Evolutionary conservation across 2,329 filamentous ascomycete genomes (phyloP).

Genomic region (Xylaria arbuscula): DNA sequence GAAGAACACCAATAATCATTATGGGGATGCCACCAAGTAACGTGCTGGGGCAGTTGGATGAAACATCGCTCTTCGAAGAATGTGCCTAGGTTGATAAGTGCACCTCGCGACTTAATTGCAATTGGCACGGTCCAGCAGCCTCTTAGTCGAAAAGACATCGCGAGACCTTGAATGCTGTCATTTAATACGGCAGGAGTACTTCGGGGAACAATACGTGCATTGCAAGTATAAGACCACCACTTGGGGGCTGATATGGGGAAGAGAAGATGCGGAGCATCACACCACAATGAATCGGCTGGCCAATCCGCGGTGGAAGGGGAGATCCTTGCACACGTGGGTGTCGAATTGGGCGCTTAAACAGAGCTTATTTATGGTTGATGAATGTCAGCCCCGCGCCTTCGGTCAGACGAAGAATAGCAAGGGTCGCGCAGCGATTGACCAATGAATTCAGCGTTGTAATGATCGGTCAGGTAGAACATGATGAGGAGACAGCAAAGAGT

Average conservation of each 20-base stretch:
- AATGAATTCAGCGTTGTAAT: conserved; percentile 39
- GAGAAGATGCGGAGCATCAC: conserved; percentile 44
- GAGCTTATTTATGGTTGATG: conserved; percentile 60
- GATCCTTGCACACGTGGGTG: conserved; percentile 54
- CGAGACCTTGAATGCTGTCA: conserved; percentile 13
- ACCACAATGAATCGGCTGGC: conserved; percentile 40
- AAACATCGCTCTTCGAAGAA: conserved; percentile 11
- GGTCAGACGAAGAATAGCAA: conserved; percentile 55
- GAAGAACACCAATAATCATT: conserved; percentile 4
- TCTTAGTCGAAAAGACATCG: background rate
- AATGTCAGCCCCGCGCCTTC: conserved; percentile 54
- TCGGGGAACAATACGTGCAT: conserved; percentile 28
- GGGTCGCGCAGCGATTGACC: conserved; percentile 56
- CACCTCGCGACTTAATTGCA: conserved; percentile 9
- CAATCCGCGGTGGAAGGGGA: conserved; percentile 41
- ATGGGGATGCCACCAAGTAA: conserved; percentile 10
- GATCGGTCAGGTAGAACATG: conserved; percentile 28
- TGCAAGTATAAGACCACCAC: conserved; percentile 40
- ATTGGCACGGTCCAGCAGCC: background rate
- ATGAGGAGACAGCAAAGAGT: conserved; percentile 29
- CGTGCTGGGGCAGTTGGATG: conserved; percentile 24
- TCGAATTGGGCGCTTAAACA: conserved; percentile 63
- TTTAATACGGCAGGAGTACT: conserved; percentile 26
- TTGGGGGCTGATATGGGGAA: conserved; percentile 40
- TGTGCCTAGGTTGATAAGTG: conserved; percentile 12